Evolutionary conservation across 257 asterid genomes (phyloP), one percentile per base, ranked within the genome.

Genomic region (Salvia rosmarinus): DNA sequence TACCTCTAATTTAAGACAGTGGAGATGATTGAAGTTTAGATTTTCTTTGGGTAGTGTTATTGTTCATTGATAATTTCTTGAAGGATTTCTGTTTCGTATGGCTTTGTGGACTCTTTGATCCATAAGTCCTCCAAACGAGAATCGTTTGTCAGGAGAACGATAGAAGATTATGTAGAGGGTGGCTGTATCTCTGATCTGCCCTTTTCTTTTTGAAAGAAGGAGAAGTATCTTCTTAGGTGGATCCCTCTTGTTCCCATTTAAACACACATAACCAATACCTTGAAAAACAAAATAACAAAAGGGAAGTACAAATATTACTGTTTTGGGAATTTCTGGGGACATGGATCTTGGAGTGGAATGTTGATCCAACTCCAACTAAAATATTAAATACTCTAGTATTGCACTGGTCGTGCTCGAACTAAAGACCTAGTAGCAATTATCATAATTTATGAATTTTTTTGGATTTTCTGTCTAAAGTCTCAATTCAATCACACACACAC

Each of bases 361-460:
- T 17, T 46, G 50, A 71, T 71, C 60, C 16, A 44, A 50, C 59
- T 58, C 32, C 8, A 17, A 58, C 57, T 42, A n/a, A n/a, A n/a
- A n/a, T n/a, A n/a, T n/a, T n/a, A 20, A 65, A 57, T 8, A 25
- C 67, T 23, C 47, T 42, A 54, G 63, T 52, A 55, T n/a, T n/a
- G 6, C 47, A 44, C 39, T 25, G 52, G 47, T 5, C 20, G 49
- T 40, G 42, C 47, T 39, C 17, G 51, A 60, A 40, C 58, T 17
- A 20, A 46, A 47, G 17, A 60, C 11, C 39, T 34, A 34, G 68
- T 17, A 17, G 61, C 43, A 54, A 30, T 37, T 34, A 44, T 54
- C 43, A n/a, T 43, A 25, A 52, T 58, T 21, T 39, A 37, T n/a
- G n/a, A n/a, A n/a, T n/a, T n/a, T n/a, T n/a, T n/a, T 9, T 51